Conservation (phyloP, 1,284 basidiomycete genomes). For the Puccinia polysora region DNA sequence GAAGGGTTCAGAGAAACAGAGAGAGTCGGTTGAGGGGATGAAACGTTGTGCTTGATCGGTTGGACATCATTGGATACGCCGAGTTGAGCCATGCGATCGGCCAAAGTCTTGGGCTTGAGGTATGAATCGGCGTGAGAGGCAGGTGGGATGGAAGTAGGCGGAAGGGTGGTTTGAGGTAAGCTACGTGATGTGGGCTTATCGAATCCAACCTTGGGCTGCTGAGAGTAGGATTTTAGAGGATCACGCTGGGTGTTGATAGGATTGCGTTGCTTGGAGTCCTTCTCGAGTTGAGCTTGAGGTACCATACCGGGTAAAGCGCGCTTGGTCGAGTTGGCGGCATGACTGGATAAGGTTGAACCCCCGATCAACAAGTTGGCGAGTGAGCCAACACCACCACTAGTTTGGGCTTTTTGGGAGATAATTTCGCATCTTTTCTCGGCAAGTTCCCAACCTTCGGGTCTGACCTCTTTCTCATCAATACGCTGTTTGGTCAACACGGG, state of each 20-base stretch:
- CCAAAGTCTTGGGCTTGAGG: conserved; percentile 40
- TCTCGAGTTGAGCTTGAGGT: background rate
- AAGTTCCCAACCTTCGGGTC: conserved; percentile 31
- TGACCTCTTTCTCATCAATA: conserved; percentile 28
- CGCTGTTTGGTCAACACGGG: conserved; percentile 31
- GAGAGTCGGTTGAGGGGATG: background rate
- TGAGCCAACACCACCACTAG: background rate
- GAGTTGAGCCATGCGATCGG: conserved; percentile 34
- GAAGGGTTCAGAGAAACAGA: too few relatives aligned
- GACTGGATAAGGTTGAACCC: conserved; percentile 20
- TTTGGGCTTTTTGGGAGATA: background rate
- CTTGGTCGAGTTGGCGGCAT: conserved; percentile 14
- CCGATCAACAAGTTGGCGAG: conserved; percentile 11
- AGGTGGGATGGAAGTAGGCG: background rate
- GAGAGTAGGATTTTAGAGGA: background rate
- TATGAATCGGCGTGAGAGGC: conserved; percentile 13
- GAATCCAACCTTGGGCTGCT: background rate
- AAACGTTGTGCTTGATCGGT: background rate
- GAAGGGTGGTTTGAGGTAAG: background rate
- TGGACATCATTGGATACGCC: conserved; percentile 35
- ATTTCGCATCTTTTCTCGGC: conserved; percentile 22
- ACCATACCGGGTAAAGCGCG: conserved; percentile 38
- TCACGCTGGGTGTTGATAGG: background rate
- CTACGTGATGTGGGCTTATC: conserved; percentile 1
- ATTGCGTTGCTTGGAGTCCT: background rate